phyloP scores from a whole-genome alignment of 2,329 filamentous ascomycete genomes.

The Fusarium nygamai region DNA sequence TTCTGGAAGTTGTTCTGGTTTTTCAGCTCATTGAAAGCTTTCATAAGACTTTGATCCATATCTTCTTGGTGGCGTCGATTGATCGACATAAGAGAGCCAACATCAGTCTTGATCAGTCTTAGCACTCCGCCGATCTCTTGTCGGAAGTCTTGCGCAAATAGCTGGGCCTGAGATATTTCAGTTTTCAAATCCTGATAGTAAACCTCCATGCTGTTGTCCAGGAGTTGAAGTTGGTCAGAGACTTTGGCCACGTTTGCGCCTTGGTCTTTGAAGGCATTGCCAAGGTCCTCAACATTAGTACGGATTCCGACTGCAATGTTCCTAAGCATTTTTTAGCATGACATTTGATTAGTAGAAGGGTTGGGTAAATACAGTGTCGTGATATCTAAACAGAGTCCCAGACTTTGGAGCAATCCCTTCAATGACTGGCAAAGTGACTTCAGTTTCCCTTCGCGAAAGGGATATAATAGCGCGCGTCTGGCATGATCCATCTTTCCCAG shows the following conservation, averaged over 20 bases:
- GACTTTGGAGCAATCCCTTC: background rate
- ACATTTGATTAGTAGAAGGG: rapidly evolving
- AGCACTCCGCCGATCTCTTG: background rate
- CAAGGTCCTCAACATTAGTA: rapidly evolving
- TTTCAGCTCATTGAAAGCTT: background rate
- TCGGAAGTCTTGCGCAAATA: rapidly evolving
- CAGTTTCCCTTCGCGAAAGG: rapidly evolving
- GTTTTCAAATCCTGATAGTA: rapidly evolving
- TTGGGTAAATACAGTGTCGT: rapidly evolving
- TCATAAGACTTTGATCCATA: rapidly evolving
- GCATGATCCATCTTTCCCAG: rapidly evolving
- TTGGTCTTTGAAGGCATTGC: rapidly evolving
- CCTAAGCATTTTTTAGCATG: rapidly evolving
- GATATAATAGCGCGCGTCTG: rapidly evolving
- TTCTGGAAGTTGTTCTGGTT: background rate
- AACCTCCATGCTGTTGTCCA: rapidly evolving
- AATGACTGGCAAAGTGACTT: background rate
- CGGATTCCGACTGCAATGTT: rapidly evolving
- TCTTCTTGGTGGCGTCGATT: background rate
- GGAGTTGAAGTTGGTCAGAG: rapidly evolving
- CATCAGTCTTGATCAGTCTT: rapidly evolving
- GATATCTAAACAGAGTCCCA: rapidly evolving
- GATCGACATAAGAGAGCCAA: background rate
- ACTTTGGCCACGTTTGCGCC: background rate
- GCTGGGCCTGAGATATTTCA: background rate